These are phyloP conservation scores for Ustilago shanxiensis DNA, from an alignment of 1,284 basidiomycete species.

Conservation along the genomic window DNA sequence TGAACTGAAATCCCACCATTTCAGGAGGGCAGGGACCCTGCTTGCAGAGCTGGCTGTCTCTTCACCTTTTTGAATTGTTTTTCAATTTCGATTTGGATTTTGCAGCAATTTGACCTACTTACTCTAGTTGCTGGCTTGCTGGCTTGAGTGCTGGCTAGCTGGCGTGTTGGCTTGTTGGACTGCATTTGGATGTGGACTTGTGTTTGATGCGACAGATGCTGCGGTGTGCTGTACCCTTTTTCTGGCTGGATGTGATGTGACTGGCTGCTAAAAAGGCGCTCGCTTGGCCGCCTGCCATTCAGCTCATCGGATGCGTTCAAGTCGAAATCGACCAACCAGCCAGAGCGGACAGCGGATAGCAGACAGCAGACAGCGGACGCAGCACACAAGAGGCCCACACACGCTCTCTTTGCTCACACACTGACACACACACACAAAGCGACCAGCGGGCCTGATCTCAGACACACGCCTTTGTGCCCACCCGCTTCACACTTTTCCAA, in stretches of 20 bases:
- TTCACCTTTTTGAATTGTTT: not conserved
- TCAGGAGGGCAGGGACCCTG: not conserved
- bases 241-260: not conserved
- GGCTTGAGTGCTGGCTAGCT: too few relatives aligned
- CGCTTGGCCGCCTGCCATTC: slow-evolving; percentile 8
- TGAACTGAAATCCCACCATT: not conserved
- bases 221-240: slow-evolving; percentile 12
- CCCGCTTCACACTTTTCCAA: too few relatives aligned
- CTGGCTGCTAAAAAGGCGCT: not conserved
- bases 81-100: slow-evolving; percentile 3
- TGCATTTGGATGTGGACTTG: not conserved
- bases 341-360: not conserved
- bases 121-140: too few relatives aligned
- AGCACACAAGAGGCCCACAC: not conserved
- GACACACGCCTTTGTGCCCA: not conserved
- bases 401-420: too few relatives aligned
- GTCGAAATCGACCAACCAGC: not conserved
- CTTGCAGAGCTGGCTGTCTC: not conserved
- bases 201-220: not conserved
- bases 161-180: not conserved
- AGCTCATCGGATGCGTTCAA: slow-evolving; percentile 17
- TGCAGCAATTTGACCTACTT: too few relatives aligned
- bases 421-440: slow-evolving; percentile 4
- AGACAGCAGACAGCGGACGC: not conserved
- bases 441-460: not conserved